Evolutionary conservation across 2,329 filamentous ascomycete genomes (phyloP).

Genomic region (Emergomyces orientalis): DNA sequence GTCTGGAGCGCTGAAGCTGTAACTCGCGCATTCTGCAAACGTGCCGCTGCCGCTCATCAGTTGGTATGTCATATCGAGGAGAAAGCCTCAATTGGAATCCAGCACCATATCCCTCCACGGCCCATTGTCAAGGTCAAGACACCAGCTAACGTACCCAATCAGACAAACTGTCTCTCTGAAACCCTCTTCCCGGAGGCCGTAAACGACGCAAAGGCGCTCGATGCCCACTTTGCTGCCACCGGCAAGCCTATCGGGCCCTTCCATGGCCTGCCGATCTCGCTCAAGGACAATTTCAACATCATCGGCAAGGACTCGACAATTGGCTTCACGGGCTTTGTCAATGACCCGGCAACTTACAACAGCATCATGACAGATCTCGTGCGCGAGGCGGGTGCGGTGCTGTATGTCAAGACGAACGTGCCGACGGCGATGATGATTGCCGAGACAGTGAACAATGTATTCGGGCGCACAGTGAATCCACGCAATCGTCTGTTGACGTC

Average conservation of each 20-base stretch:
- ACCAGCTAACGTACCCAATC: neutral
- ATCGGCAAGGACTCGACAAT: slow-evolving; percentile 16
- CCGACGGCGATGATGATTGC: slow-evolving; percentile 38
- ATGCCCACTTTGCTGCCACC: slow-evolving; percentile 33
- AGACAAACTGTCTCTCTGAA: slow-evolving; percentile 54
- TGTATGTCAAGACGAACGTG: slow-evolving; percentile 36
- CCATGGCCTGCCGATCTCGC: slow-evolving; percentile 35
- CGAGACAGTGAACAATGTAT: slow-evolving; percentile 37
- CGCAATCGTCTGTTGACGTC: slow-evolving; percentile 26
- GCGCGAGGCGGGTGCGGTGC: slow-evolving; percentile 41
- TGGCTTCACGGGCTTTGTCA: slow-evolving; percentile 16
- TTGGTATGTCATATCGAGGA: slow-evolving; percentile 4
- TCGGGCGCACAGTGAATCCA: slow-evolving; percentile 34
- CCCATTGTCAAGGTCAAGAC: neutral
- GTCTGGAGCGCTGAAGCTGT: slow-evolving; percentile 16
- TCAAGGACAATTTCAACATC: slow-evolving; percentile 36
- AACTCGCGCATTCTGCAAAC: slow-evolving; percentile 30
- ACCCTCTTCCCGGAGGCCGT: slow-evolving; percentile 43
- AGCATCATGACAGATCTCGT: slow-evolving; percentile 51
- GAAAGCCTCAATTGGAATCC: neutral
- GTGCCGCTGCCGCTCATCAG: slow-evolving; percentile 33
- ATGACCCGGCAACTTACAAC: slow-evolving; percentile 42
- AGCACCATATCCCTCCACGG: neutral
- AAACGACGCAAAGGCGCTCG: slow-evolving; percentile 29
- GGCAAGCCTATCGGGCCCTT: slow-evolving; percentile 30